Evolutionary conservation across 768 basidiomycete species (phyloP).

Genomic region (Pholiota conissans): DNA sequence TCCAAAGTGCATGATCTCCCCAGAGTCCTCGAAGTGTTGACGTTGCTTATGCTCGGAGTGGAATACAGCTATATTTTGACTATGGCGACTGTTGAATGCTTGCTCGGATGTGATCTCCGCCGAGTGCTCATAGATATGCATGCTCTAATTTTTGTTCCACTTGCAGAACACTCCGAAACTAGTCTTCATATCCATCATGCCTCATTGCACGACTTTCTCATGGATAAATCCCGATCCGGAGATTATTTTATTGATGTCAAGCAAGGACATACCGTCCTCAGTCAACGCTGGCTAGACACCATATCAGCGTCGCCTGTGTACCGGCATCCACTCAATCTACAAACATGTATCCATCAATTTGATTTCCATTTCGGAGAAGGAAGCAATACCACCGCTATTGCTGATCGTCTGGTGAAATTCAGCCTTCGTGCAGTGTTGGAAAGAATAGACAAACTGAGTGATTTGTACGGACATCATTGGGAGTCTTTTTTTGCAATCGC

Average conservation of each 20-base stretch:
- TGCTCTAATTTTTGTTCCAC: not conserved
- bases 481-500: too few species aligned
- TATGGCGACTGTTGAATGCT: not conserved
- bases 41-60: not conserved
- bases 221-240: not conserved
- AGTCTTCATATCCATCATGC: not conserved
- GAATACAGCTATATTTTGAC: not conserved
- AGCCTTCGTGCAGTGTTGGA: too few species aligned
- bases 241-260: not conserved
- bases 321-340: too few species aligned
- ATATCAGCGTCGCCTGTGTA: too few species aligned
- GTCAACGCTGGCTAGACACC: not conserved
- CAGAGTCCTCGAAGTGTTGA: not conserved
- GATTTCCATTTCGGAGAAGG: too few species aligned
- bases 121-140: not conserved
- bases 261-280: not conserved
- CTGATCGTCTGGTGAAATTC: too few species aligned
- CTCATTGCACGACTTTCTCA: not conserved
- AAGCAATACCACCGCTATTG: too few species aligned
- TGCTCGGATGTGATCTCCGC: not conserved
- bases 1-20: not conserved
- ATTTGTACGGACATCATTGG: too few species aligned
- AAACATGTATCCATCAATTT: too few species aligned
- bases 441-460: too few species aligned
- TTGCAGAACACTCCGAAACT: not conserved